Percentiles rank a stretch among this genome's conserved stretches.
Evolutionary conservation across 176 grass and related monocot genomes (phyloP).

Genomic region (Thalia dealbata): DNA sequence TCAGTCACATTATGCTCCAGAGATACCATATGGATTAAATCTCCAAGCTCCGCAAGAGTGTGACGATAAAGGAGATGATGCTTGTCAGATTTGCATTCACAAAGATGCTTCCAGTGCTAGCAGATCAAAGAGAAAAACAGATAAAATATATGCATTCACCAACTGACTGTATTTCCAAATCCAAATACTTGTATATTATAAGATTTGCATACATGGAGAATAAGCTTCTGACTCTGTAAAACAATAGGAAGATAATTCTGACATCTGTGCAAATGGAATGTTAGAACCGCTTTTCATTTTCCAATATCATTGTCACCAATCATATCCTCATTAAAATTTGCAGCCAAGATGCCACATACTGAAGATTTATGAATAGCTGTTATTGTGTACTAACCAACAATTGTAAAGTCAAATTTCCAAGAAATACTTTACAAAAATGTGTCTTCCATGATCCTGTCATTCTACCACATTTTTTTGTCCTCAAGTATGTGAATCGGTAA

Average conservation of each 20-base stretch:
- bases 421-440: background rate
- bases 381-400: no score
- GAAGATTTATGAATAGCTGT: no score
- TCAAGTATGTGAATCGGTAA: background rate
- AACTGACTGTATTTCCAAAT: constrained; percentile 6
- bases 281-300: no score
- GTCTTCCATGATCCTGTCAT: background rate
- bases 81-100: constrained; percentile 75
- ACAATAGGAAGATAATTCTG: no score
- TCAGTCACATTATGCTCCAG: constrained; percentile 9
- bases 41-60: constrained; percentile 73
- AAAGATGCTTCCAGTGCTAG: constrained; percentile 92
- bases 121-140: constrained; percentile 27
- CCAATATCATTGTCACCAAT: no score
- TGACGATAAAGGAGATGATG: constrained; percentile 72
- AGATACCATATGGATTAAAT: constrained; percentile 39
- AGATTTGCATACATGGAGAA: no score
- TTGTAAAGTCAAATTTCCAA: no score
- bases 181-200: background rate
- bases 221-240: no score
- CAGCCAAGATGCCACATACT: no score
- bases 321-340: no score
- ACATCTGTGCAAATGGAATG: no score
- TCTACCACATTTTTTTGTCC: background rate
- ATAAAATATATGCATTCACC: constrained; percentile 16